Evolutionary conservation across 495 filamentous ascomycete genomes (phyloP).

Genomic region (Hyaloscypha finlandica): DNA sequence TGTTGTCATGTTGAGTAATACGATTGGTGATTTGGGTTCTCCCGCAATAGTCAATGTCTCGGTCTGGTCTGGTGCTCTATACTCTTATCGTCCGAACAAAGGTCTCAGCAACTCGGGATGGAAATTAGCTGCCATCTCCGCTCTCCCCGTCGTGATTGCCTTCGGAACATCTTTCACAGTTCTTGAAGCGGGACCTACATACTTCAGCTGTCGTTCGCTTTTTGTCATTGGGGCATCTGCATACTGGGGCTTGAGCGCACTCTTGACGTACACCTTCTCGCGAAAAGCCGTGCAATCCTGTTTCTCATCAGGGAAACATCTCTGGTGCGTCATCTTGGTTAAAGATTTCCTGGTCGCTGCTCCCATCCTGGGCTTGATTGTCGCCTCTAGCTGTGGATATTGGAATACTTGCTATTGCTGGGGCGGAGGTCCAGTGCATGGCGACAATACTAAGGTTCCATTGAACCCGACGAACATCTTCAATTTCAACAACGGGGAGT

Average conservation of each 20-base stretch:
- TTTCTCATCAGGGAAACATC: background rate
- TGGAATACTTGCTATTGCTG: background rate
- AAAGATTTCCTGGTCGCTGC: background rate
- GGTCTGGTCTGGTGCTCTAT: background rate
- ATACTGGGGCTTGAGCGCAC: background rate
- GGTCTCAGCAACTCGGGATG: background rate
- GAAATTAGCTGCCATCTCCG: background rate
- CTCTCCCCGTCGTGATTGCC: background rate
- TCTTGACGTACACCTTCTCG: background rate
- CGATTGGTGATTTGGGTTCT: constrained; percentile 28
- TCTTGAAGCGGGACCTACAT: background rate
- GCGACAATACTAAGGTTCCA: background rate
- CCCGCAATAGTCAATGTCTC: background rate
- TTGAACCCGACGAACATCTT: background rate
- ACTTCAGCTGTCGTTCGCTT: background rate
- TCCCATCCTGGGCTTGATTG: background rate
- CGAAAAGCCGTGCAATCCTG: background rate
- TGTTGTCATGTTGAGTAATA: constrained; percentile 36
- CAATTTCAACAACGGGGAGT: background rate
- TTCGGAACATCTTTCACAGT: background rate
- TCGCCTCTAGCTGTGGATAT: background rate
- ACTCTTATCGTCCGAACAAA: background rate
- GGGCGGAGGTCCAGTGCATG: background rate
- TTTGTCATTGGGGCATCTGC: background rate
- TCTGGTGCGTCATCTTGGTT: background rate